A percentile compares a stretch with the other conserved stretches of the same genome.
Conservation (phyloP, 2,329 filamentous ascomycete species). For the Claviceps citrina region DNA sequence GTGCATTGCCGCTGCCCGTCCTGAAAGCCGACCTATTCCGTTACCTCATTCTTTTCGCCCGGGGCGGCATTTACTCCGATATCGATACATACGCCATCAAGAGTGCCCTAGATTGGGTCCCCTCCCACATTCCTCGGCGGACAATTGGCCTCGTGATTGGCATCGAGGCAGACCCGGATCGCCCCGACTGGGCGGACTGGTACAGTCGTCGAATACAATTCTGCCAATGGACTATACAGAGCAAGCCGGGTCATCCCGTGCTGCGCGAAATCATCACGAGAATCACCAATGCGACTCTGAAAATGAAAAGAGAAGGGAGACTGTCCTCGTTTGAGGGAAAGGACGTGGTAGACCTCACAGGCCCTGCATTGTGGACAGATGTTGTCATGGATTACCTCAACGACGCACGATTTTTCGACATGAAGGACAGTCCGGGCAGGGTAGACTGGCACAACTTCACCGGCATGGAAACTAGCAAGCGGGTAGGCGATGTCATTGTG, state of each 20-base stretch:
- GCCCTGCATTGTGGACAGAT: slow-evolving; percentile 90
- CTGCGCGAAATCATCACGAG: slow-evolving; percentile 74
- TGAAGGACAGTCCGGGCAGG: slow-evolving; percentile 50
- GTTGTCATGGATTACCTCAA: slow-evolving; percentile 87
- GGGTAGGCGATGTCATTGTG: slow-evolving; percentile 84
- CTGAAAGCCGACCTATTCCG: slow-evolving; percentile 69
- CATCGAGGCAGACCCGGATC: slow-evolving; percentile 90
- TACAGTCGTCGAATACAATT: slow-evolving; percentile 95
- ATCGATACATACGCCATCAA: slow-evolving; percentile 83
- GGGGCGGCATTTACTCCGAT: slow-evolving; percentile 61
- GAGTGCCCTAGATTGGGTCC: slow-evolving; percentile 78
- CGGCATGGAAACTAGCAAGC: slow-evolving; percentile 66
- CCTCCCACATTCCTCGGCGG: slow-evolving; percentile 57
- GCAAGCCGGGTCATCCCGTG: slow-evolving; percentile 86
- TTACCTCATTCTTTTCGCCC: slow-evolving; percentile 50
- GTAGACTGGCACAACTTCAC: slow-evolving; percentile 85
- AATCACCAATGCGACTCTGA: slow-evolving; percentile 70
- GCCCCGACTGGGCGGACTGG: slow-evolving; percentile 85
- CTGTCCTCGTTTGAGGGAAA: slow-evolving; percentile 47
- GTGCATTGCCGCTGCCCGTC: slow-evolving; percentile 55
- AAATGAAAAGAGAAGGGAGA: slow-evolving; percentile 51
- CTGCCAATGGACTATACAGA: slow-evolving; percentile 97
- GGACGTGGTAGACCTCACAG: slow-evolving; percentile 83
- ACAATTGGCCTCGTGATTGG: slow-evolving; percentile 78
- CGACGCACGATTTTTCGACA: slow-evolving; percentile 74